Percentiles rank a stretch among this genome's conserved stretches.
Evolutionary conservation across 2,329 filamentous ascomycete species (phyloP).

Genomic region (Hirsutella rhossiliensis): DNA sequence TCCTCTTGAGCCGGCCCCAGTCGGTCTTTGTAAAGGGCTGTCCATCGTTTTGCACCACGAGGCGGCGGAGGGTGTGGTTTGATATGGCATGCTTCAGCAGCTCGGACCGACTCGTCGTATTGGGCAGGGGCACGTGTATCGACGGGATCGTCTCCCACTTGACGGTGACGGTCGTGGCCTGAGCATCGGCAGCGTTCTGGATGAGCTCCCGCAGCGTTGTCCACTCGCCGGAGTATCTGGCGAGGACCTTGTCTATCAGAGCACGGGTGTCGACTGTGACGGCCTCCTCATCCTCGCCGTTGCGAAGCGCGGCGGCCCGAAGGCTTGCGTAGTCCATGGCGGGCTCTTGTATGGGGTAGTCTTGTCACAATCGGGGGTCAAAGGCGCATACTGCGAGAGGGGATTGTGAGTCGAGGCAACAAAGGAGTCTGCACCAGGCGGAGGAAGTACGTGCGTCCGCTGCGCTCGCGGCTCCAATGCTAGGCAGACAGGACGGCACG

Average conservation of each 20-base stretch:
- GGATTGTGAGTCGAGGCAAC: too few species aligned
- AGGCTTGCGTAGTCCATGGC: conserved; percentile 64
- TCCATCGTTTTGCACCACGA: conserved; percentile 91
- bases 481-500: too few species aligned
- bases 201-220: conserved; percentile 82
- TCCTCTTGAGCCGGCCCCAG: conserved; percentile 87
- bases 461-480: too few species aligned
- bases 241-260: conserved; percentile 93
- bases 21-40: conserved; percentile 79
- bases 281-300: conserved; percentile 85
- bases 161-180: conserved; percentile 78
- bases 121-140: conserved; percentile 57
- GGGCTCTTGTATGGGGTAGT: background rate
- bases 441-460: too few species aligned
- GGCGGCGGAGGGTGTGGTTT: conserved; percentile 72
- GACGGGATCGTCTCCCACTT: conserved; percentile 89
- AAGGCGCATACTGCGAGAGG: too few species aligned
- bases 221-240: conserved; percentile 94
- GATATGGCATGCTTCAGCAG: conserved; percentile 72
- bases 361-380: background rate
- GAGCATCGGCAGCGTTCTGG: conserved; percentile 96
- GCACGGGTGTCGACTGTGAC: conserved; percentile 96
- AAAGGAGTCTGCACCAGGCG: too few species aligned
- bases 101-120: conserved; percentile 53
- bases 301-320: conserved; percentile 74